Percentiles rank a stretch among this genome's conserved stretches.
Conservation (phyloP, 805 yeast genomes). For the Starmerella bacillaris region DNA sequence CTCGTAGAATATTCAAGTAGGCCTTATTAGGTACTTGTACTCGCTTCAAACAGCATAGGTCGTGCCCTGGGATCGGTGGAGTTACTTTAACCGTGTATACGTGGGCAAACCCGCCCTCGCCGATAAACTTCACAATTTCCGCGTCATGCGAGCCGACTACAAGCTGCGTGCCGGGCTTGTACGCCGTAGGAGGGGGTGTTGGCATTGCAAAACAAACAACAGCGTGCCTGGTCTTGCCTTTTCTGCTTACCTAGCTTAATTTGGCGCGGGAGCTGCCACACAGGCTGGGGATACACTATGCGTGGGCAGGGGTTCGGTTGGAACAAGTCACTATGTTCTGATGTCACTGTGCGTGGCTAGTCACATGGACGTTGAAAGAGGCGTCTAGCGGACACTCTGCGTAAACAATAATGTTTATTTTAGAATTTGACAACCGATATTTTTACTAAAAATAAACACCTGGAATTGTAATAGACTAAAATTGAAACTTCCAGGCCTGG, state of each 20-base stretch:
- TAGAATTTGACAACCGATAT: too few species aligned
- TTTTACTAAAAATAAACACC: too few species aligned
- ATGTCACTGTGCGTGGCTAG: too few species aligned
- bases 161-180: slow-evolving; percentile 56
- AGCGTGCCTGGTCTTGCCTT: not conserved
- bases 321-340: too few species aligned
- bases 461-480: too few species aligned
- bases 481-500: too few species aligned
- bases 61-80: slow-evolving; percentile 38
- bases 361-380: too few species aligned
- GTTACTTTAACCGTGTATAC: slow-evolving; percentile 64
- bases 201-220: slow-evolving; percentile 12
- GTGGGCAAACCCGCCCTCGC: slow-evolving; percentile 89
- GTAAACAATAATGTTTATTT: too few species aligned
- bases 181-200: slow-evolving; percentile 27
- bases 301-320: too few species aligned
- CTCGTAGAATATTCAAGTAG: slow-evolving; percentile 62
- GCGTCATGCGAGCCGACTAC: slow-evolving; percentile 72
- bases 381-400: too few species aligned
- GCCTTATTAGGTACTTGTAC: slow-evolving; percentile 89
- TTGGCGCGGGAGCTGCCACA: not conserved
- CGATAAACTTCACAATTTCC: slow-evolving; percentile 49
- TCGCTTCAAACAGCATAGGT: slow-evolving; percentile 68
- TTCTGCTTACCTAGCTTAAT: not conserved
- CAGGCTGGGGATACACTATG: too few species aligned